Evolutionary conservation across 805 yeast genomes (phyloP), one percentile per base, ranked within the genome.

Genomic region (Blastobotrys chiropterorum): DNA sequence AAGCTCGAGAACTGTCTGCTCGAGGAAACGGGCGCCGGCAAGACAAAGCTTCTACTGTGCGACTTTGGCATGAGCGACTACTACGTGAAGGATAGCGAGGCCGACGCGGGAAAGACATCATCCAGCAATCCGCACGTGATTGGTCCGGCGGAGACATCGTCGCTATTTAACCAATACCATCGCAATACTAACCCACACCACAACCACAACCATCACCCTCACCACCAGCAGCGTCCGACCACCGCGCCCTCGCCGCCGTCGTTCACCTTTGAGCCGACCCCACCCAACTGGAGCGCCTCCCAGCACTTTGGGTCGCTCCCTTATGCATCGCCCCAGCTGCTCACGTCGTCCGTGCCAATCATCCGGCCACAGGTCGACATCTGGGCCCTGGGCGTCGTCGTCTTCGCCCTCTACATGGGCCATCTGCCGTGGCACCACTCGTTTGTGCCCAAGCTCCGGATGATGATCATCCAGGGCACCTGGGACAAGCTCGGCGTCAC

Each of bases 341-440:
- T 90, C 41, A 70, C 72, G 41, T 86, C 89, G 3, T 49, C 49
- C 2, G 71, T 82, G 61, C 72, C 83, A 54, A 51, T 67, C 61
- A 62, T 79, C 51, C 84, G 85, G 1, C 83, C 86, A 1, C 70
- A 80, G 40, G 83, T 90, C 1, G 98, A 90, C 68, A 76, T 87
- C 3, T 90, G 97, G 97, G 95, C 97, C 0, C 74, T 86, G 44
- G 98, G 97, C 2, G 86, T 90, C 0, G 69, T 86, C 56, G 59
- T 85, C 2, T 90, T 80, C 66, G 82, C 95, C 1, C 77, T 89
- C 79, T 67, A 83, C 26, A 77, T 81, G 20, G 90, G 95, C 0
- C 79, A 76, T 56, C 67, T 90, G 48, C 97, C 97, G 0, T 90
- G 90, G 69, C 82, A 81, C 54, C 96, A 90, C 63, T 78, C 78